A percentile compares a stretch with the other conserved stretches of the same genome.
These are phyloP conservation scores for Mycena polygramma DNA, from an alignment of 768 basidiomycete genomes.

Conservation along the genomic window DNA sequence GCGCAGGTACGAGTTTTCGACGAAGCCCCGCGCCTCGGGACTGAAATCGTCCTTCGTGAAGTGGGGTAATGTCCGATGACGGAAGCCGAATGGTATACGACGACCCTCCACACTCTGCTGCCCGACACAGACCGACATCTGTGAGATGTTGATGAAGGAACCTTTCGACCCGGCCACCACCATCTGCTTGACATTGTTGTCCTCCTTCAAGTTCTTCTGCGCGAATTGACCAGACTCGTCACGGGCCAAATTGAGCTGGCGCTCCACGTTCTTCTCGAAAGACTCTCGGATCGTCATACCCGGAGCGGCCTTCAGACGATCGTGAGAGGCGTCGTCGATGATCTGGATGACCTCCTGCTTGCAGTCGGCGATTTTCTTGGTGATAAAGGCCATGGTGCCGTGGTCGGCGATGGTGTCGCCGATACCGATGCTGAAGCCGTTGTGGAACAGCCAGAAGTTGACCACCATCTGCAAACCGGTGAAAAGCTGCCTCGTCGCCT, in stretches of 20 bases:
- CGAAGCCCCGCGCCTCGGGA: constrained; percentile 97
- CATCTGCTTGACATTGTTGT: constrained; percentile 99
- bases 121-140: constrained; percentile 99
- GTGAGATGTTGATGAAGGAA: constrained; percentile 99
- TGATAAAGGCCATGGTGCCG: constrained; percentile 89
- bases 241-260: constrained; percentile 93
- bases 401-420: constrained; percentile 97
- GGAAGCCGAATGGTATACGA: constrained; percentile 98
- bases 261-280: constrained; percentile 93
- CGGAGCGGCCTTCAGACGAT: constrained; percentile 88
- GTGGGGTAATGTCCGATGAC: constrained; percentile 95
- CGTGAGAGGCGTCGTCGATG: constrained; percentile 87
- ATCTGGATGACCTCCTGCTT: constrained; percentile 85
- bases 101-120: constrained; percentile 99
- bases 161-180: constrained; percentile 99
- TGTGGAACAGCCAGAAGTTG: constrained; percentile 99
- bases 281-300: constrained; percentile 99
- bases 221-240: constrained; percentile 96
- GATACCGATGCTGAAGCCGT: constrained; percentile 98
- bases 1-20: constrained; percentile 98
- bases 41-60: constrained; percentile 99
- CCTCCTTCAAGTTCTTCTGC: constrained; percentile 97
- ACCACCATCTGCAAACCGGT: constrained; percentile 95
- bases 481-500: constrained; percentile 90
- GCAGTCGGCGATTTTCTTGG: constrained; percentile 81